Percentiles rank a stretch among this genome's conserved stretches.
phyloP scores from a whole-genome alignment of 371 early-diverging fungal species.

The Mucor mucedo region DNA sequence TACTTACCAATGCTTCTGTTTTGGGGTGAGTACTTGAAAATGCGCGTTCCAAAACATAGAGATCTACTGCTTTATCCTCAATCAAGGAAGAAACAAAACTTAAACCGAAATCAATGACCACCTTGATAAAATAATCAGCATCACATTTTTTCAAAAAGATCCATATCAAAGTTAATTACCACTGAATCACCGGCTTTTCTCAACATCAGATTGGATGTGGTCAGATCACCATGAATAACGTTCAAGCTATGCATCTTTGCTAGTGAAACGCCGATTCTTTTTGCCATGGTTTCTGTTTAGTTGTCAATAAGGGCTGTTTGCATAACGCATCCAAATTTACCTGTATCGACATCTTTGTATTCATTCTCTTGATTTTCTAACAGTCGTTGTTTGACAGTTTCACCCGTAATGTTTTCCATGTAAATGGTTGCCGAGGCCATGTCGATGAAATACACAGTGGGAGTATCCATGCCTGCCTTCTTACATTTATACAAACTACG shows the following conservation, averaged over 20 bases:
- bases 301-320: not conserved
- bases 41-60: constrained; percentile 98
- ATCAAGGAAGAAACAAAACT: constrained; percentile 80
- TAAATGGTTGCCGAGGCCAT: constrained; percentile 69
- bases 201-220: constrained; percentile 95
- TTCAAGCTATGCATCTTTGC: constrained; percentile 86
- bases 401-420: constrained; percentile 85
- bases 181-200: constrained; percentile 56
- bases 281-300: constrained; percentile 44
- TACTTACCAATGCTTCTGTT: constrained; percentile 70
- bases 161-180: constrained; percentile 33
- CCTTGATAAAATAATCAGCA: constrained; percentile 29
- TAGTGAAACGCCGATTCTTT: constrained; percentile 72
- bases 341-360: constrained; percentile 41
- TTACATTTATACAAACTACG: constrained; percentile 78
- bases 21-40: constrained; percentile 91
- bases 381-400: constrained; percentile 76
- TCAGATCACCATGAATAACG: constrained; percentile 98
- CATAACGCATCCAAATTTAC: constrained; percentile 8
- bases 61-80: constrained; percentile 99
- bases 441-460: constrained; percentile 85
- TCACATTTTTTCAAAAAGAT: not conserved
- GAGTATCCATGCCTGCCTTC: constrained; percentile 79
- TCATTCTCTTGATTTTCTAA: constrained; percentile 42
- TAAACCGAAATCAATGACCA: constrained; percentile 98